These are phyloP conservation scores for Chionographis japonica DNA, from an alignment of 106 monocot species.

Conservation along the genomic window DNA sequence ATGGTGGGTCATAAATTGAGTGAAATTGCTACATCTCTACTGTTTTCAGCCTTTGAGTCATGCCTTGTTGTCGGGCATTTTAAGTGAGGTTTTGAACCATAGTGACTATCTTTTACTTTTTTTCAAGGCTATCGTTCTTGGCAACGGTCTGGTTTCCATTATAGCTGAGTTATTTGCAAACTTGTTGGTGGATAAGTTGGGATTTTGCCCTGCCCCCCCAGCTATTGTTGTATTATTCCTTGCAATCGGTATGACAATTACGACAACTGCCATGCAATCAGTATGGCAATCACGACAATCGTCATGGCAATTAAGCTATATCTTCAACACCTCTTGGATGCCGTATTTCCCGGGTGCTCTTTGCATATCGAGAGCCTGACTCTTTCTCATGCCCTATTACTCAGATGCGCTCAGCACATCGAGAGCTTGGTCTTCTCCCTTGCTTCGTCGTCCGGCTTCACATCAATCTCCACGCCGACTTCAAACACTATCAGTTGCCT, in stretches of 20 bases:
- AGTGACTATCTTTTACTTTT: conserved; percentile 96
- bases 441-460: too few species aligned
- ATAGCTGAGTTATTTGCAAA: conserved; percentile 80
- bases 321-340: too few species aligned
- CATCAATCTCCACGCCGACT: too few species aligned
- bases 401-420: too few species aligned
- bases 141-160: conserved; percentile 91
- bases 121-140: conserved; percentile 99
- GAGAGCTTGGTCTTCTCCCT: too few species aligned
- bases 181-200: conserved; percentile 71
- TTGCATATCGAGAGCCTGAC: too few species aligned
- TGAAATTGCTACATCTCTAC: conserved; percentile 86
- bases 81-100: conserved; percentile 95
- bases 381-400: too few species aligned
- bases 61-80: conserved; percentile 97
- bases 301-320: too few species aligned
- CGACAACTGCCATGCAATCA: conserved; percentile 23
- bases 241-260: conserved; percentile 90
- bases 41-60: conserved; percentile 95
- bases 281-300: conserved; percentile 61
- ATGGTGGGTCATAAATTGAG: conserved; percentile 89
- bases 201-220: conserved; percentile 92
- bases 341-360: too few species aligned
- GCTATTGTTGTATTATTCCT: conserved; percentile 91
- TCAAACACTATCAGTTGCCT: too few species aligned